phyloP scores from a whole-genome alignment of 1,284 basidiomycete genomes.

The Malassezia japonica region DNA sequence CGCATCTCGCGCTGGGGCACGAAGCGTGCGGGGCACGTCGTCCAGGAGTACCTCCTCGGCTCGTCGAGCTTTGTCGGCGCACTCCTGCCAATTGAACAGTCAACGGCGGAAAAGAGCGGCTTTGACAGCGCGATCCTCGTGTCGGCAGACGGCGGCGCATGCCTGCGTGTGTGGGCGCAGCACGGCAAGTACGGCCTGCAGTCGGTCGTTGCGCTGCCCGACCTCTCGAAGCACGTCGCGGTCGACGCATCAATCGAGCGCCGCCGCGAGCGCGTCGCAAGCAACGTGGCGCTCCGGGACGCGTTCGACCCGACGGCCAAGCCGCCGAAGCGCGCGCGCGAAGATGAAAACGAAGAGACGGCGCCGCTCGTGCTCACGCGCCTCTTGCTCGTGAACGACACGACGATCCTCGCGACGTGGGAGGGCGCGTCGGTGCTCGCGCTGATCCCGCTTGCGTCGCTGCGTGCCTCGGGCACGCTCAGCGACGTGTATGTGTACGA shows the following conservation, averaged over 20 bases:
- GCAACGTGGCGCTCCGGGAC: conserved; percentile 6
- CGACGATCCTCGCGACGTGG: conserved; percentile 23
- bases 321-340: not conserved
- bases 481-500: conserved; percentile 10
- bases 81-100: conserved; percentile 22
- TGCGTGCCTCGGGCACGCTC: conserved; percentile 10
- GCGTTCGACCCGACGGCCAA: conserved; percentile 6
- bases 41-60: conserved; percentile 35
- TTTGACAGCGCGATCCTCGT: conserved; percentile 20
- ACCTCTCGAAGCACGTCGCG: conserved; percentile 1
- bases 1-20: conserved; percentile 43
- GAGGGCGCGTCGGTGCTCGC: conserved; percentile 37
- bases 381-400: conserved; percentile 21
- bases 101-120: no score
- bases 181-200: not conserved
- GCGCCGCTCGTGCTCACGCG: conserved; percentile 25
- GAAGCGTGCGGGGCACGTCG: conserved; percentile 28
- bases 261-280: conserved; percentile 6
- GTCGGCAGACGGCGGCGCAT: conserved; percentile 31
- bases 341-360: not conserved
- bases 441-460: conserved; percentile 17
- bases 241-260: conserved; percentile 14
- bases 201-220: not conserved
- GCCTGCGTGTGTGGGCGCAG: conserved; percentile 26
- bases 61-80: conserved; percentile 32